phyloP scores from a whole-genome alignment of 768 basidiomycete species.

The Mycena rebaudengoi region DNA sequence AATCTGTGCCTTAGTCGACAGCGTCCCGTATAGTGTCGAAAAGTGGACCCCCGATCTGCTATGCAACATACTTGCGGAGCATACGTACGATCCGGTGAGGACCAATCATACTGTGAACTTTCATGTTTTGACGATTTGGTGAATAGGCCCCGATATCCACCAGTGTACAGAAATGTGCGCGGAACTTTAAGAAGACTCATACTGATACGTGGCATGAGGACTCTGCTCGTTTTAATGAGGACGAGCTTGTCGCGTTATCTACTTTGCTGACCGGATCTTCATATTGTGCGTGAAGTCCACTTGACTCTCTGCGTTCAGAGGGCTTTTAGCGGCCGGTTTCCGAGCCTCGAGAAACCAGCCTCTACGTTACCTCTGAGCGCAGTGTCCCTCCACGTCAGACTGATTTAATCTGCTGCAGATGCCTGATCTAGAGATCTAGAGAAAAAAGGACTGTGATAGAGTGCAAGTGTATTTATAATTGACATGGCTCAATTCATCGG shows the following conservation, averaged over 20 bases:
- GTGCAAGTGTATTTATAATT: no score
- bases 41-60: conserved; percentile 91
- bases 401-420: no score
- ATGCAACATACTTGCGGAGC: conserved; percentile 79
- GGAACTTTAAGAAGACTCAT: conserved; percentile 83
- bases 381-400: no score
- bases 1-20: conserved; percentile 92
- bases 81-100: conserved; percentile 84
- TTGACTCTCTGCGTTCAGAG: no score
- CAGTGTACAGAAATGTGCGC: conserved; percentile 81
- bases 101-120: neutral
- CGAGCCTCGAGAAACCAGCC: no score
- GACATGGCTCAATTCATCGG: no score
- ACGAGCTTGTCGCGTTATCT: conserved; percentile 83
- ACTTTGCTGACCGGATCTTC: conserved; percentile 88
- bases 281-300: conserved; percentile 81
- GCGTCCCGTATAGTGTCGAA: conserved; percentile 95
- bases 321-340: no score
- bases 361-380: no score
- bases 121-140: conserved; percentile 19
- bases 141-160: conserved; percentile 83
- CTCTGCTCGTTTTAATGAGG: conserved; percentile 84
- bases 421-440: no score
- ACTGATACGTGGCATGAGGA: conserved; percentile 94
- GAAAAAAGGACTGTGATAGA: no score